A percentile compares a stretch with the other conserved stretches of the same genome.
Conservation (phyloP, 139 green algal species). For the Chlorella vulgaris region DNA sequence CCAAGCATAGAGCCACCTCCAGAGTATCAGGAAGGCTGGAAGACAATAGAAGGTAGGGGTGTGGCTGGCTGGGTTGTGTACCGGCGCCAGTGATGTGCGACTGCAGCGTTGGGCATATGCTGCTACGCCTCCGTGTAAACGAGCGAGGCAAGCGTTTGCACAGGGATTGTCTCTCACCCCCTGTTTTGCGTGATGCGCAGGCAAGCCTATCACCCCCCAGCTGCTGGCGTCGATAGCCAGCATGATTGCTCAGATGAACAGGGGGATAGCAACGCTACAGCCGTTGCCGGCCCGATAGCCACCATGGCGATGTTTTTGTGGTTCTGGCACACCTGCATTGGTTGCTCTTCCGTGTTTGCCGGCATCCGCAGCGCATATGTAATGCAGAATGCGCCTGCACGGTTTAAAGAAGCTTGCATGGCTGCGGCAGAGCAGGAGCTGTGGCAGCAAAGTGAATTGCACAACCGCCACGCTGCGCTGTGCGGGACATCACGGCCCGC, state of each 20-base stretch:
- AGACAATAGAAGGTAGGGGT: neutral
- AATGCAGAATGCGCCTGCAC: too few relatives aligned
- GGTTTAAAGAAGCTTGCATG: too few relatives aligned
- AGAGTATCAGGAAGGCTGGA: conserved; percentile 4
- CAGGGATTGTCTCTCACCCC: neutral
- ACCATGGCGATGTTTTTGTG: neutral
- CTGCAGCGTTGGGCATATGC: too few relatives aligned
- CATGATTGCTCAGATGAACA: conserved; percentile 76
- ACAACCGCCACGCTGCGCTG: too few relatives aligned
- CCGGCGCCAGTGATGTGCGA: neutral
- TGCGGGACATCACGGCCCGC: too few relatives aligned
- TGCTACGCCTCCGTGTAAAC: too few relatives aligned
- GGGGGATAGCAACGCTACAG: conserved; percentile 37
- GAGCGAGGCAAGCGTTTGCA: neutral
- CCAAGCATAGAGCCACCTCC: conserved; percentile 57
- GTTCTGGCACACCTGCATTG: too few relatives aligned
- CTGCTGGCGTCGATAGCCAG: conserved; percentile 57
- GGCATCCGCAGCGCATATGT: too few relatives aligned
- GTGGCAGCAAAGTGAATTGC: too few relatives aligned
- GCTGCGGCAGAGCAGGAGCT: too few relatives aligned
- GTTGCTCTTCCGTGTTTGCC: too few relatives aligned
- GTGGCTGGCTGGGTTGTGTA: neutral
- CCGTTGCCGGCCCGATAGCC: neutral
- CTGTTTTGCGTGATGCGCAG: conserved; percentile 15
- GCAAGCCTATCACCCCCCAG: conserved; percentile 51